Conservation (phyloP, 176 grass and related monocot species). For the Guadua angustifolia region DNA sequence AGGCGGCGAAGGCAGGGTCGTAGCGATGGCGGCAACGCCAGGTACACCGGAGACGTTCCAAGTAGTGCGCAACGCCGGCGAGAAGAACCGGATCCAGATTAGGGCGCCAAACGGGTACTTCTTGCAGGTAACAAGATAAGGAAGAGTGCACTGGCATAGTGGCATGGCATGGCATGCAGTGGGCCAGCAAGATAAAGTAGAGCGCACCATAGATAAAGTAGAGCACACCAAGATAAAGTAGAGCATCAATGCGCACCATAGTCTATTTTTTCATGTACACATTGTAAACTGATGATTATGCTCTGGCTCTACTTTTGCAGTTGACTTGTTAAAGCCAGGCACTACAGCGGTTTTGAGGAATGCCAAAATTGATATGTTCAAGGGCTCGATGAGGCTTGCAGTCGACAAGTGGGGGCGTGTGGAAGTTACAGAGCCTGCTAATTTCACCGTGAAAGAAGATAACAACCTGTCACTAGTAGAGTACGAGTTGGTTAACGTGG, state of each 20-base stretch:
- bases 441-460: conserved; percentile 28
- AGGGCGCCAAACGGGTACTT: conserved; percentile 64
- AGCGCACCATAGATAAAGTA: too few relatives aligned
- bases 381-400: conserved; percentile 28
- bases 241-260: not conserved
- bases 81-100: conserved; percentile 51
- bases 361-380: conserved; percentile 29
- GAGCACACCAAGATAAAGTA: too few relatives aligned
- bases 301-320: conserved; percentile 1
- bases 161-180: not conserved
- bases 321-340: conserved; percentile 29
- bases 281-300: not conserved
- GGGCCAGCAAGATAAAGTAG: too few relatives aligned
- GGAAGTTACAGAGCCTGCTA: conserved; percentile 35
- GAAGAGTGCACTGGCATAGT: not conserved
- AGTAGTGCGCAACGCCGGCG: conserved; percentile 41
- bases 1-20: conserved; percentile 28
- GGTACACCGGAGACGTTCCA: conserved; percentile 53
- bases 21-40: conserved; percentile 45
- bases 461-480: conserved; percentile 35
- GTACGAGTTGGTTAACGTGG: conserved; percentile 38
- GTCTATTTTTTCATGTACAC: not conserved
- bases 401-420: conserved; percentile 38
- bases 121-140: conserved; percentile 52
- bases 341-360: conserved; percentile 7